phyloP scores from a whole-genome alignment of 768 basidiomycete genomes.

The Tulasnella sp. region DNA sequence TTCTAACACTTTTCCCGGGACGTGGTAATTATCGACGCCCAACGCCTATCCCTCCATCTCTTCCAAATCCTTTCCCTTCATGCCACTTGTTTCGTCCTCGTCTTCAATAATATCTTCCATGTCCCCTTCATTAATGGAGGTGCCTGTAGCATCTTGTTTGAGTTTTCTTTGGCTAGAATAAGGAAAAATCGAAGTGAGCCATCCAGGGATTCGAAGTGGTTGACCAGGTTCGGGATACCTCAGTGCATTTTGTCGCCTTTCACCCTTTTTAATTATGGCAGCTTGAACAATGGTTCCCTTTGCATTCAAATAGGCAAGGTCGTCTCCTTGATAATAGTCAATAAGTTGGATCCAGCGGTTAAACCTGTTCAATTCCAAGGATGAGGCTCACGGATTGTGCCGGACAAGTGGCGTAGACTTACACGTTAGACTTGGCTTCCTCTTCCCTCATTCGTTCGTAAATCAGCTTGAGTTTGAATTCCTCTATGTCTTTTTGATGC shows the following conservation, averaged over 20 bases:
- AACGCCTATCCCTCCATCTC: conserved; percentile 44
- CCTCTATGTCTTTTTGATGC: conserved; percentile 62
- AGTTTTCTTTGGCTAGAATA: conserved; percentile 59
- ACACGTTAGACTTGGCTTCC: conserved; percentile 76
- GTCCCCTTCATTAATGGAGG: conserved; percentile 32
- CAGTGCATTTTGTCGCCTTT: conserved; percentile 41
- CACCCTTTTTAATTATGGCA: conserved; percentile 61
- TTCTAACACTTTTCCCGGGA: neutral
- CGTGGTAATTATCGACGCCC: neutral
- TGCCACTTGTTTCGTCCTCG: conserved; percentile 44
- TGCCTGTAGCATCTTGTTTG: conserved; percentile 64
- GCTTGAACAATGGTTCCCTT: conserved; percentile 69
- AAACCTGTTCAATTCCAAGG: conserved; percentile 49
- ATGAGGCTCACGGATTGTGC: neutral
- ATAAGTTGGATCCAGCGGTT: conserved; percentile 78
- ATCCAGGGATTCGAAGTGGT: neutral
- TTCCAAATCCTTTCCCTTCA: conserved; percentile 38
- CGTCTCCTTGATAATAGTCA: conserved; percentile 70
- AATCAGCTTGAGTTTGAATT: conserved; percentile 81
- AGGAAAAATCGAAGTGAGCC: neutral
- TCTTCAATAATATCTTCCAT: conserved; percentile 31
- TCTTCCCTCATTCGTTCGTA: conserved; percentile 82
- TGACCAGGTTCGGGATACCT: neutral
- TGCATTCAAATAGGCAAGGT: conserved; percentile 72
- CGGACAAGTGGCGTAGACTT: conserved; percentile 37